Evolutionary conservation across 768 basidiomycete genomes (phyloP), one percentile per base, ranked within the genome.

Genomic region (Terana coerulea): DNA sequence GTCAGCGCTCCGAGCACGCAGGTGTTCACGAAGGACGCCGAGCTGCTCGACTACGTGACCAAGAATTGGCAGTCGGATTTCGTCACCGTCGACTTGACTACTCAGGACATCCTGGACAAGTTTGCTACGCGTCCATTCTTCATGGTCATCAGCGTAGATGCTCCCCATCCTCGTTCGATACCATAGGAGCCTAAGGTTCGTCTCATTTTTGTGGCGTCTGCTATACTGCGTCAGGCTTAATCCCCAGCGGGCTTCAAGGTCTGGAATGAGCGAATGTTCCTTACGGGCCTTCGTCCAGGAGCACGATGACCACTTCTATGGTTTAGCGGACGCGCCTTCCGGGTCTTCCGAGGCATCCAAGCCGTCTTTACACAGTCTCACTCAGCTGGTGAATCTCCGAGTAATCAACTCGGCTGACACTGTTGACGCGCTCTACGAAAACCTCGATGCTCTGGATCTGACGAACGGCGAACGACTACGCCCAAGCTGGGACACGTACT

Each of bases 401-500:
- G 64, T 94, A 49, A 67, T 74, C 52, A 93, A 93, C 61, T 64
- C 77, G n/a, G 91, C 86, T 59, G 60, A 67, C 24, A 71, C 74
- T 26, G 51, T 86, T 14, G 53, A 70, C n/a, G 72, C 72, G 3
- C 69, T 98, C 0, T 71, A 84, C 59, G 56, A 62, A 11, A 73
- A 95, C 61, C 70, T 98, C 9, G 84, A 88, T 53, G 63, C 70
- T 2, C 59, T 95, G 34, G 74, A 95, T 63, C 67, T 98, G 6
- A 62, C 84, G 29, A 78, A 94, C 62, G 69, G 77, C 1, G 84
- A 89, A 59, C 81, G 91, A 49, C 68, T 97, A 25, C 76, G 95
- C 41, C 95, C 95, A 2, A 77, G 79, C 14, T 98, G 95, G 95
- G 95, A 98, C 65, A 82, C 85, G 0, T 98, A 98, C 68, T 98